Base-by-base conservation (phyloP, 371 early-diverging fungal genomes). In the Quaeritorhiza haematococci region DNA sequence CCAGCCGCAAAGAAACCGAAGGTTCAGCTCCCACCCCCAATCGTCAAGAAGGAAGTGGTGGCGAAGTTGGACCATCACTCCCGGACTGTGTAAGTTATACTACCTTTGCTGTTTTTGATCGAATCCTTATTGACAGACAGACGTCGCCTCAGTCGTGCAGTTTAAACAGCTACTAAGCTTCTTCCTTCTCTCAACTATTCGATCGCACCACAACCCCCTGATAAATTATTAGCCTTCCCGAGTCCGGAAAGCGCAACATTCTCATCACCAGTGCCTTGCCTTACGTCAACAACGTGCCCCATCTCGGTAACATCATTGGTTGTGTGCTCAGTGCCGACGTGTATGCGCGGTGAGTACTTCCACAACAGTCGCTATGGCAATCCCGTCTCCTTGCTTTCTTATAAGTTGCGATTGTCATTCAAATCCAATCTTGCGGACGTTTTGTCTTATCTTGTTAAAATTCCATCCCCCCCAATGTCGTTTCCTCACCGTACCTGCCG, bases 271-370 rank as follows among this genome's bases (percentile, higher is more conserved):
- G 89, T 44, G 99, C 99, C 17, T 81, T 99, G 53, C 99, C 99
- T 21, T 99, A 99, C 72, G 99, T 98, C 55, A 99, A 99, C 84
- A 99, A 99, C 70, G 89, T 96, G 53, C 99, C 99, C 48, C 99
- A 99, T 66, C 84, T 99, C 69, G 99, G 99, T 68, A 99, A 99
- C 82, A 90, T 99, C 64, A 90, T 99, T 66, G 99, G 99, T 28
- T 94, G 94, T 54, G 92, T 96, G 2, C 83, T 99, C 53, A 91
- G 92, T 70, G 98, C 94, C n/a, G 99, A 99, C 77, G 96, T 92
- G 13, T 99, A 83, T 78, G 90, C 96, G 32, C 83, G 32, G 76
- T 85, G 67, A 55, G 58, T 33, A 0, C n/a, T 19, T n/a, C n/a
- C n/a, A n/a, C n/a, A n/a, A n/a, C n/a, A n/a, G n/a, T n/a, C n/a